phyloP scores from a whole-genome alignment of 306 rosid genomes.

The Cyamopsis tetragonoloba region DNA sequence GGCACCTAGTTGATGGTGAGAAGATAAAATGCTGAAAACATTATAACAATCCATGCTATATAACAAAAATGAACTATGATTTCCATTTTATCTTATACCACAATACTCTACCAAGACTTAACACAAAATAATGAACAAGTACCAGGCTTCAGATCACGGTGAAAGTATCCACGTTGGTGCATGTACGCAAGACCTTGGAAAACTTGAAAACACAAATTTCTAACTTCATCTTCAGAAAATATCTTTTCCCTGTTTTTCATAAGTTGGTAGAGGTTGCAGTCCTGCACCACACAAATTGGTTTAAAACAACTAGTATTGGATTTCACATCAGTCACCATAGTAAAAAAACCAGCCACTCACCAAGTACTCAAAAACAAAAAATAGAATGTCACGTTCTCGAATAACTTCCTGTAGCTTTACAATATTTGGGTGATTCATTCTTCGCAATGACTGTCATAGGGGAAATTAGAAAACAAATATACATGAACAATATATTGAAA shows the following conservation, averaged over 20 bases:
- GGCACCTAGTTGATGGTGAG: not conserved
- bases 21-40: not conserved
- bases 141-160: conserved; percentile 99
- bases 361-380: conserved; percentile 92
- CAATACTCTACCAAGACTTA: conserved; percentile 9
- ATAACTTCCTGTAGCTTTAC: conserved; percentile 97
- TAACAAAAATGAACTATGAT: not conserved
- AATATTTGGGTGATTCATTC: conserved; percentile 83
- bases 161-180: conserved; percentile 98
- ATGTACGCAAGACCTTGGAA: conserved; percentile 98
- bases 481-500: not conserved
- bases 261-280: conserved; percentile 82
- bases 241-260: conserved; percentile 81
- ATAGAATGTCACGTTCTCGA: conserved; percentile 78
- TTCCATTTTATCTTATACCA: not conserved
- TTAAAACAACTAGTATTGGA: not conserved
- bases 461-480: conserved; percentile 9
- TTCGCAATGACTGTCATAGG: conserved; percentile 62
- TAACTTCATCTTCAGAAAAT: conserved; percentile 76
- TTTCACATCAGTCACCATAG: not conserved
- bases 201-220: conserved; percentile 96
- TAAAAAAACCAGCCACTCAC: conserved; percentile 40
- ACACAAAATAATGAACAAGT: conserved; percentile 4
- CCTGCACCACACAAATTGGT: conserved; percentile 41
- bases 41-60: not conserved